Conservation (phyloP, 257 asterid species). For the Nicotiana attenuata region DNA sequence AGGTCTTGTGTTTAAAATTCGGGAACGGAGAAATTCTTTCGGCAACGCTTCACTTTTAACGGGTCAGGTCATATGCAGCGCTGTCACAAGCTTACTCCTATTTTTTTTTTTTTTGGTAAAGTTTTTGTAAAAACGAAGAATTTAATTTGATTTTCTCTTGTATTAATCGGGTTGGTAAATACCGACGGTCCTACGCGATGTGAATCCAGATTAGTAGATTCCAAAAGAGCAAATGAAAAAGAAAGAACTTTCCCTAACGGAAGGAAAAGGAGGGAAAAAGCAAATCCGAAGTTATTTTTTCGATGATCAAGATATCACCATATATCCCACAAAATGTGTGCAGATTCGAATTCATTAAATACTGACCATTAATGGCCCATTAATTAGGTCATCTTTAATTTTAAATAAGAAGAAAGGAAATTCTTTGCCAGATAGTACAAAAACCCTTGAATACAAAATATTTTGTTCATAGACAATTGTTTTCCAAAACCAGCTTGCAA, state of each 20-base stretch:
- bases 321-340: no score
- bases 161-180: no score
- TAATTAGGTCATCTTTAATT: not conserved
- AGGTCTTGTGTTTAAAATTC: not conserved
- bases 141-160: no score
- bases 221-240: not conserved
- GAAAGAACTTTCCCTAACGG: not conserved
- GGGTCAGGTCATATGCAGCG: no score
- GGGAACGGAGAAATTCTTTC: no score
- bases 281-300: not conserved
- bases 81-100: no score
- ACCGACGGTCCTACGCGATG: accelerated
- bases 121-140: no score
- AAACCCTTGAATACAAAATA: not conserved
- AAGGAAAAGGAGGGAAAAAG: not conserved
- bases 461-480: not conserved
- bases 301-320: not conserved
- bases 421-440: not conserved
- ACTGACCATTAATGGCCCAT: not conserved
- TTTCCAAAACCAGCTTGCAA: not conserved
- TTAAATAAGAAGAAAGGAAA: not conserved
- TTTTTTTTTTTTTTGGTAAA: no score
- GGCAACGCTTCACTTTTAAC: no score
- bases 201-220: not conserved
- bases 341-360: no score